phyloP scores from a whole-genome alignment of 2,329 filamentous ascomycete genomes.

The Lachnellula occidentalis region DNA sequence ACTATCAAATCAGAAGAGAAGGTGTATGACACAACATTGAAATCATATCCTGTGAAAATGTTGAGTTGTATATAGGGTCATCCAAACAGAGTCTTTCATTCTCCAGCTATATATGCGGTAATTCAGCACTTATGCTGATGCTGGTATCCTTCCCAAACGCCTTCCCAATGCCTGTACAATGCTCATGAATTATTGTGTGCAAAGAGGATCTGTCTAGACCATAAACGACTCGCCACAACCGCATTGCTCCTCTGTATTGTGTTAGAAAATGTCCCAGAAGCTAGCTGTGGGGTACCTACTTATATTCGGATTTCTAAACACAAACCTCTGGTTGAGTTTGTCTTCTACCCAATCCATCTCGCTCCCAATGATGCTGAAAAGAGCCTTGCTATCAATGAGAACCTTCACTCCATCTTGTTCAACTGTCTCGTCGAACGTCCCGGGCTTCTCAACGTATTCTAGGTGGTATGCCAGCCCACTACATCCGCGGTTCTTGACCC shows the following conservation, averaged over 20 bases:
- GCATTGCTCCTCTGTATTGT: conserved; percentile 75
- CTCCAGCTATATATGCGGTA: conserved; percentile 9
- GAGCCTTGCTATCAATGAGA: conserved; percentile 90
- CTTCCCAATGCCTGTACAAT: conserved; percentile 27
- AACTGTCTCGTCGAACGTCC: conserved; percentile 81
- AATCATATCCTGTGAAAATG: background rate
- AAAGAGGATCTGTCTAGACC: conserved; percentile 43
- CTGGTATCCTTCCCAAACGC: conserved; percentile 26
- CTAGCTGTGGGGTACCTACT: conserved; percentile 56
- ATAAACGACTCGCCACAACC: conserved; percentile 97
- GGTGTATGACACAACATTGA: too few relatives aligned
- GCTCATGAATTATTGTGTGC: conserved; percentile 13
- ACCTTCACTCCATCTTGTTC: conserved; percentile 96
- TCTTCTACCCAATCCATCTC: conserved; percentile 99
- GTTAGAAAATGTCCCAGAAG: conserved; percentile 28
- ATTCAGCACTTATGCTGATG: conserved; percentile 14
- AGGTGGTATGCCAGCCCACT: conserved; percentile 90
- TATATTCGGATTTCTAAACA: conserved; percentile 96
- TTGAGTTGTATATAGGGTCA: background rate
- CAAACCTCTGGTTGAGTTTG: conserved; percentile 84
- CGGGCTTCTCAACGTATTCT: conserved; percentile 90
- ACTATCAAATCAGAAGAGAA: background rate
- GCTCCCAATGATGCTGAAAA: conserved; percentile 96
- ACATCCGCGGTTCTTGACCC: conserved; percentile 90
- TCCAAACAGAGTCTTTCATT: conserved; percentile 6